Conservation (phyloP, 768 basidiomycete species). For the Peribolospora kevripleyi region DNA sequence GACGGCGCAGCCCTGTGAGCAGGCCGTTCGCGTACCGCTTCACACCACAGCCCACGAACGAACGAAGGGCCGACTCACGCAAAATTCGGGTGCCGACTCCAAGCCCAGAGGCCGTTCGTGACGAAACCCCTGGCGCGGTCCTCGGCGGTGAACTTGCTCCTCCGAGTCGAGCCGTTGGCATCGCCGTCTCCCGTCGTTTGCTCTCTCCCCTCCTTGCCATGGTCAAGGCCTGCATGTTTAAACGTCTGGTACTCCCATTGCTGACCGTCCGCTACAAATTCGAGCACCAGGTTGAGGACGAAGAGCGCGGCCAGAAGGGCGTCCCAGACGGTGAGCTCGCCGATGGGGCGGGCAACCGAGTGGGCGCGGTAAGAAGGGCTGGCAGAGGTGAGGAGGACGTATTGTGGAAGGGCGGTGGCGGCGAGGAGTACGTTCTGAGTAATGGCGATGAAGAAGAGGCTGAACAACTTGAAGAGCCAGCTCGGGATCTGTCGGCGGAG, state of each 20-base stretch:
- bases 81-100: conserved; percentile 48
- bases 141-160: conserved; percentile 12
- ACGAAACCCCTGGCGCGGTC: conserved; percentile 58
- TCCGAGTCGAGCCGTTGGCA: conserved; percentile 45
- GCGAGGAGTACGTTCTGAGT: conserved; percentile 64
- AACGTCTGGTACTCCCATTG: conserved; percentile 40
- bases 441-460: conserved; percentile 24
- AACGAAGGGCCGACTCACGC: not conserved
- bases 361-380: conserved; percentile 9
- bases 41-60: not conserved
- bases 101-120: conserved; percentile 64
- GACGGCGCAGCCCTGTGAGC: not conserved
- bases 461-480: conserved; percentile 32
- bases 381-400: conserved; percentile 18
- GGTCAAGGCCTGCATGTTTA: conserved; percentile 34
- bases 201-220: conserved; percentile 14
- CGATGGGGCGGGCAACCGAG: conserved; percentile 6
- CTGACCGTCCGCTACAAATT: conserved; percentile 76
- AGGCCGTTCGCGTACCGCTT: not conserved
- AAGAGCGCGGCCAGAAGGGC: conserved; percentile 37
- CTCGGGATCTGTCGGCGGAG: conserved; percentile 36
- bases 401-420: conserved; percentile 25
- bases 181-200: conserved; percentile 39
- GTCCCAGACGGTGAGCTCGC: conserved; percentile 30
- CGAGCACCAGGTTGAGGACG: conserved; percentile 35